These are phyloP conservation scores for Mycena filopes DNA, from an alignment of 768 basidiomycete genomes.

Conservation along the genomic window DNA sequence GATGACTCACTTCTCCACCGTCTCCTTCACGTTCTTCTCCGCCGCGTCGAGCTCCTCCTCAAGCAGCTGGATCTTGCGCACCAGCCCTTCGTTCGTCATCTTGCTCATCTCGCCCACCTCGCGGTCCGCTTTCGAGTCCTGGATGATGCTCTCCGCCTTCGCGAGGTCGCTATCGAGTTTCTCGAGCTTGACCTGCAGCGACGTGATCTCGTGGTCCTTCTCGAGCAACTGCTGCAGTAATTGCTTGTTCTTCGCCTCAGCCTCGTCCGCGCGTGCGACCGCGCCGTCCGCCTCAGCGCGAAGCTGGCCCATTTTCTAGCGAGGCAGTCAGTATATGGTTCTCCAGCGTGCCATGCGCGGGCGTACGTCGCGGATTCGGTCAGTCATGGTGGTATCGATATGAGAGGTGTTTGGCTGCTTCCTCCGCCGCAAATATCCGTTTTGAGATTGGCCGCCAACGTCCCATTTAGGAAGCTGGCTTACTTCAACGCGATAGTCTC, in stretches of 20 bases:
- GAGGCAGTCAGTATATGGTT: neutral
- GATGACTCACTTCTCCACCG: conserved; percentile 93
- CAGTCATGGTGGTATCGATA: conserved; percentile 50
- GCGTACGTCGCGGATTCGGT: conserved; percentile 63
- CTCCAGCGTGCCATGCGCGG: neutral
- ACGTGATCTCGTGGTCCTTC: conserved; percentile 88
- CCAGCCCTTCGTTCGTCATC: conserved; percentile 76
- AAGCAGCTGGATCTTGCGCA: conserved; percentile 87
- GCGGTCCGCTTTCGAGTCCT: conserved; percentile 69
- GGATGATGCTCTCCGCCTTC: conserved; percentile 72
- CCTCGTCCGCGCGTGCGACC: conserved; percentile 83
- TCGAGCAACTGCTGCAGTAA: conserved; percentile 77
- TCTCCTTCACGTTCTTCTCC: conserved; percentile 97
- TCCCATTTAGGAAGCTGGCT: conserved; percentile 9
- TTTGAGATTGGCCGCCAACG: neutral
- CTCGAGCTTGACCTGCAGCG: conserved; percentile 77
- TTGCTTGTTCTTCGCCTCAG: conserved; percentile 86
- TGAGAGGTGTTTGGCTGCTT: conserved; percentile 1
- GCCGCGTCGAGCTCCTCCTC: conserved; percentile 96
- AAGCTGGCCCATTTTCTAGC: conserved; percentile 79
- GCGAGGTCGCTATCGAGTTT: conserved; percentile 76
- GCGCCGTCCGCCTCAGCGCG: conserved; percentile 89
- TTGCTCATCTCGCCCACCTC: conserved; percentile 78
- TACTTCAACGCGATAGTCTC: no score
- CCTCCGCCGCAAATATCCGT: neutral